A percentile compares a stretch with the other conserved stretches of the same genome.
Evolutionary conservation across 306 rosid genomes (phyloP).

Genomic region (Carpinus fangiana): DNA sequence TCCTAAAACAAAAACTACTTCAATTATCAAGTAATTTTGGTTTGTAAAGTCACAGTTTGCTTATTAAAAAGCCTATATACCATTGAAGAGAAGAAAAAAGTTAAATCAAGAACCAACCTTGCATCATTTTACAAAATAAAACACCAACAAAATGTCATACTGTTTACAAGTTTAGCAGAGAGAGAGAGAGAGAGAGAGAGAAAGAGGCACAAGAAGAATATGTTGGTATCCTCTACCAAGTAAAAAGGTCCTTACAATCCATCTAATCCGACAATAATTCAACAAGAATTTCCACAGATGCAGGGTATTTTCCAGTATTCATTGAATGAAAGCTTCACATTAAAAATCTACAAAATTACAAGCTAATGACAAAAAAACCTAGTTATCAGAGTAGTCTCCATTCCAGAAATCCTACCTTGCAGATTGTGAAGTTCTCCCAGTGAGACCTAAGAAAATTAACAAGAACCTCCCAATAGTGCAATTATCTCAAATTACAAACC

Average conservation of each 20-base stretch:
- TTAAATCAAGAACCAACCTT: too few species aligned
- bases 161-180: not conserved
- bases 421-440: constrained; percentile 22
- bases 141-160: too few species aligned
- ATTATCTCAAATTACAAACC: constrained; percentile 37
- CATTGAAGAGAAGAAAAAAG: too few species aligned
- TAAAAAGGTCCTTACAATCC: constrained; percentile 23
- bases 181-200: not conserved
- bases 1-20: not conserved
- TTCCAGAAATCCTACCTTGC: constrained; percentile 30
- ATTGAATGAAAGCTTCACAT: constrained; percentile 20
- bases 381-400: constrained; percentile 28
- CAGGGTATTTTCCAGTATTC: constrained; percentile 21
- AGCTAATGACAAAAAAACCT: constrained; percentile 24
- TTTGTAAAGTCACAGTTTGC: not conserved
- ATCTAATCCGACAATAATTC: constrained; percentile 5
- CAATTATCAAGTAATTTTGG: too few species aligned
- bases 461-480: constrained; percentile 40
- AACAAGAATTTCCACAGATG: constrained; percentile 25
- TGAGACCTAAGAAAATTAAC: constrained; percentile 28
- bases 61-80: too few species aligned
- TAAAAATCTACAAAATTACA: constrained; percentile 28
- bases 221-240: constrained; percentile 19
- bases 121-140: too few species aligned
- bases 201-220: not conserved